Evolutionary conservation across 352 stramenopile genomes (phyloP).

Genomic region (Phytopythium oedochilum): DNA sequence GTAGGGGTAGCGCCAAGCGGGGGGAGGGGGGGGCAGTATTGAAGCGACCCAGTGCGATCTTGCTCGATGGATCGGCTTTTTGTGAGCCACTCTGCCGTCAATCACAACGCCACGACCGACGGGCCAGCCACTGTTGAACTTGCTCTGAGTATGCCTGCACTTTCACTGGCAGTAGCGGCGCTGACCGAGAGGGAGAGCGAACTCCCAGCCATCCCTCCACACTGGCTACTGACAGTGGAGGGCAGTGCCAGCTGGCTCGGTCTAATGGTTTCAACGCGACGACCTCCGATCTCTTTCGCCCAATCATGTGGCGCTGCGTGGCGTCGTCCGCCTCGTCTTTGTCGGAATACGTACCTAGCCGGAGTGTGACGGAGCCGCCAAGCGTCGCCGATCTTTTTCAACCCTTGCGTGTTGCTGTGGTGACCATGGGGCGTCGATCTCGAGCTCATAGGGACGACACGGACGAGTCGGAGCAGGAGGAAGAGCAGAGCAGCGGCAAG

Average conservation of each 20-base stretch:
- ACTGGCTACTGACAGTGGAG: constrained; percentile 2
- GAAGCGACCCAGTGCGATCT: neutral
- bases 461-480: neutral
- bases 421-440: neutral
- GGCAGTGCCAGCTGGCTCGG: neutral
- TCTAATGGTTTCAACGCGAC: neutral
- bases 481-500: constrained; percentile 1
- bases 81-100: neutral
- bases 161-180: neutral
- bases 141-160: neutral
- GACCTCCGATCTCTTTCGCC: neutral
- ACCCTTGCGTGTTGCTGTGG: neutral
- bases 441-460: neutral
- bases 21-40: too few species aligned
- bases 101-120: constrained; percentile 1
- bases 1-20: too few species aligned
- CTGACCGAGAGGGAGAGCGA: neutral
- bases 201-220: neutral
- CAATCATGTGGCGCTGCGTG: constrained; percentile 4
- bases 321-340: neutral
- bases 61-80: neutral
- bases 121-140: neutral
- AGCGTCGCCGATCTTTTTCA: constrained; percentile 3
- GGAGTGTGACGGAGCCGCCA: neutral
- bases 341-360: neutral